A percentile compares a stretch with the other conserved stretches of the same genome.
These are phyloP conservation scores for Aspergillus nanangensis DNA, from an alignment of 495 filamentous ascomycete species.

Conservation along the genomic window DNA sequence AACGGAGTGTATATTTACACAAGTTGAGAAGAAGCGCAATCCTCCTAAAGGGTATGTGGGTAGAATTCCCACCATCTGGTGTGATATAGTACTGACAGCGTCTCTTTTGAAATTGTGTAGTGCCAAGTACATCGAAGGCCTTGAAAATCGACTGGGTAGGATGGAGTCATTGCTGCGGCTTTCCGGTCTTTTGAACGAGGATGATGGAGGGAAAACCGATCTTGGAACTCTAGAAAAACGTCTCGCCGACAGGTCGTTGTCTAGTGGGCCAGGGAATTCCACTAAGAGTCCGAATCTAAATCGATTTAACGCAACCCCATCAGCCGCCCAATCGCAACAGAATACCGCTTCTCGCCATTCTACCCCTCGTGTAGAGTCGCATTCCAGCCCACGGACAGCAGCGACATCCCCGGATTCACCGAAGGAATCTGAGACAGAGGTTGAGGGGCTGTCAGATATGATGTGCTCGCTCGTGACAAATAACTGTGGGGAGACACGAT, in stretches of 20 bases:
- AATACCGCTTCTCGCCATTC: slow-evolving; percentile 34
- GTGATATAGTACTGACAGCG: slow-evolving; percentile 12
- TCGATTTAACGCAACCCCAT: slow-evolving; percentile 21
- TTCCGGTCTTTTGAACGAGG: slow-evolving; percentile 82
- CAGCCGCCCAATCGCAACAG: slow-evolving; percentile 21
- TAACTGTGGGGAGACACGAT: slow-evolving; percentile 90
- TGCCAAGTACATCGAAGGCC: slow-evolving; percentile 96
- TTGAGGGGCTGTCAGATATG: slow-evolving; percentile 91
- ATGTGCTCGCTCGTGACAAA: slow-evolving; percentile 99
- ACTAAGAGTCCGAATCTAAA: slow-evolving; percentile 31
- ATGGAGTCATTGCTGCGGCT: slow-evolving; percentile 90
- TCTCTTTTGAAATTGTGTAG: slow-evolving; percentile 34
- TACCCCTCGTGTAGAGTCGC: slow-evolving; percentile 45
- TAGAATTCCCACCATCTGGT: neutral
- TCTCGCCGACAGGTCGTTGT: slow-evolving; percentile 60
- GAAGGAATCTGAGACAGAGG: slow-evolving; percentile 62
- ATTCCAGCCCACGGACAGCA: slow-evolving; percentile 56
- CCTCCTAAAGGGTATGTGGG: slow-evolving; percentile 87
- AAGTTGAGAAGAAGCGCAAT: slow-evolving; percentile 97
- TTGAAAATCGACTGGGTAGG: slow-evolving; percentile 88
- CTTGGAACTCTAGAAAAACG: slow-evolving; percentile 81
- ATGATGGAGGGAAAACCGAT: slow-evolving; percentile 84
- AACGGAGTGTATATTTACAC: slow-evolving; percentile 95
- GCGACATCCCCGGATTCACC: slow-evolving; percentile 56
- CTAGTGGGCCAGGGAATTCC: slow-evolving; percentile 31